These are phyloP conservation scores for Neocallimastix lanati DNA, from an alignment of 192 early-diverging fungal species.

Conservation along the genomic window DNA sequence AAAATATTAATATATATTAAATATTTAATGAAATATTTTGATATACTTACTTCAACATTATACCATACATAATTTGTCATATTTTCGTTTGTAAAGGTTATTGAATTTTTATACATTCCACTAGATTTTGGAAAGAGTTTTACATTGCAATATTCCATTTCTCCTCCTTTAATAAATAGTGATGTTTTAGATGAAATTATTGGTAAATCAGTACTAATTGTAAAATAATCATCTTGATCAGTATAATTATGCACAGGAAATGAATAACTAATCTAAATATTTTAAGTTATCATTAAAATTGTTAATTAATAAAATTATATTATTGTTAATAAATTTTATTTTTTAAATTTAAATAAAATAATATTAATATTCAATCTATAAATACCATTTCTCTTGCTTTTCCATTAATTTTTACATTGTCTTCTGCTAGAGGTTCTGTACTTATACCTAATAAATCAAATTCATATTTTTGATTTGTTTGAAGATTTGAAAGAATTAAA, in stretches of 20 bases:
- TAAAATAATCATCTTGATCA: background rate
- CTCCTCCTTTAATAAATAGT: background rate
- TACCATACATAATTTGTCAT: background rate
- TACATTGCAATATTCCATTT: background rate
- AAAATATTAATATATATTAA: too few species aligned
- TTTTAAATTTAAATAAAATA: too few species aligned
- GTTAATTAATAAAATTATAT: too few species aligned
- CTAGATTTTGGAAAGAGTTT: background rate
- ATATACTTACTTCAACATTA: background rate
- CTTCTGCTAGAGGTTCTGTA: background rate
- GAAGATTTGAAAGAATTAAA: background rate
- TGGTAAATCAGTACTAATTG: background rate
- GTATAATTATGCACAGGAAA: background rate
- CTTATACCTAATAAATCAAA: background rate
- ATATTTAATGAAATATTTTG: too few species aligned
- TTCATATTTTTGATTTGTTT: background rate
- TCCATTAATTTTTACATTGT: background rate
- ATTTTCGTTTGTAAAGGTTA: background rate
- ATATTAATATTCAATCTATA: too few species aligned
- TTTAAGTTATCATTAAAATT: too few species aligned
- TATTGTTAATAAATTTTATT: too few species aligned
- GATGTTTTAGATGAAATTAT: background rate
- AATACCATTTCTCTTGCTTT: background rate
- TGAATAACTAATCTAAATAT: background rate
- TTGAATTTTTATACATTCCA: background rate